These are phyloP conservation scores for Lactarius akahatsu DNA, from an alignment of 768 basidiomycete genomes.

Conservation along the genomic window DNA sequence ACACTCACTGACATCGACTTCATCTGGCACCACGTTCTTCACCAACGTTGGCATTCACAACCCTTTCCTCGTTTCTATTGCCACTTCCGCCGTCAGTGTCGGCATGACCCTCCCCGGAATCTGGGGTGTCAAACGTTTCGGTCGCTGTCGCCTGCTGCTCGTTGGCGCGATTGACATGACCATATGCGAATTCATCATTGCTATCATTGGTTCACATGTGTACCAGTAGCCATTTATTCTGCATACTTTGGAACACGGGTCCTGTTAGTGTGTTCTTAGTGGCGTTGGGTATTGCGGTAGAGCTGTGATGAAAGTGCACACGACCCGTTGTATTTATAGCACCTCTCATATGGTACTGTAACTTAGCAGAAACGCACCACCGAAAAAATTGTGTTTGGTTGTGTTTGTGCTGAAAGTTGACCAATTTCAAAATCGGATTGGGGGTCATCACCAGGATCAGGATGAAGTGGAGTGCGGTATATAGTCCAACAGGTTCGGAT, in stretches of 20 bases:
- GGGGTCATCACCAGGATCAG: no score
- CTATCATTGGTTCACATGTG: conserved; percentile 52
- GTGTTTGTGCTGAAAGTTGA: background rate
- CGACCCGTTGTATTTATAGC: conserved; percentile 8
- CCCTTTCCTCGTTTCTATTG: conserved; percentile 58
- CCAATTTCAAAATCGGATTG: background rate
- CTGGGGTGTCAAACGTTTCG: conserved; percentile 77
- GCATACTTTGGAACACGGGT: no score
- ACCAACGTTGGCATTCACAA: conserved; percentile 44
- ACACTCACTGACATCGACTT: conserved; percentile 85
- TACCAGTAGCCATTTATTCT: background rate
- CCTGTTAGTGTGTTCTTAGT: background rate
- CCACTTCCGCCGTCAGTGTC: conserved; percentile 74
- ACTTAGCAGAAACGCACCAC: background rate
- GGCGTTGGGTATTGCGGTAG: background rate
- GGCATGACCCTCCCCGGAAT: conserved; percentile 78
- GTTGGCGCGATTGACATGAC: conserved; percentile 81
- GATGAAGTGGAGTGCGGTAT: no score
- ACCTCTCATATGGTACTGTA: background rate
- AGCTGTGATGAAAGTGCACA: background rate
- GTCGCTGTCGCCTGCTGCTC: conserved; percentile 77
- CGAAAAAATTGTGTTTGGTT: background rate
- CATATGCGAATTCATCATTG: conserved; percentile 81
- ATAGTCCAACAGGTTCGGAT: no score
- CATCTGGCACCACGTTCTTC: conserved; percentile 53